Evolutionary conservation across 306 rosid species (phyloP).

Genomic region (Hylodesmum podocarpum): DNA sequence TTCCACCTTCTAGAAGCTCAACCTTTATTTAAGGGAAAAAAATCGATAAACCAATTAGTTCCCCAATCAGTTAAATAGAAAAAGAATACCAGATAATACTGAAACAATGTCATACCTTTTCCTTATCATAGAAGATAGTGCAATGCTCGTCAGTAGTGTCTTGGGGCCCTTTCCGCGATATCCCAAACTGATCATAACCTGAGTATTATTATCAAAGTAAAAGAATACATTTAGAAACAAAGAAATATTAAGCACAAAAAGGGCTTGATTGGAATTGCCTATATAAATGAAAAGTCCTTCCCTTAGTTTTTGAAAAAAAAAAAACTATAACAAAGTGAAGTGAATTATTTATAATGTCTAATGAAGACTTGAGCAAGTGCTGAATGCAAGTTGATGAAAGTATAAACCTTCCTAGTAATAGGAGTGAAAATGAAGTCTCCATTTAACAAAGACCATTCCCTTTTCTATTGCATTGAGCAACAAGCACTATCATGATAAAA

Average conservation of each 20-base stretch:
- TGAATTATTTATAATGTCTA: background rate
- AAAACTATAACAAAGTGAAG: background rate
- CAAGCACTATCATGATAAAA: background rate
- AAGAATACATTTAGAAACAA: constrained; percentile 26
- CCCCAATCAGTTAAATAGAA: background rate
- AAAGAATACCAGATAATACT: constrained; percentile 6
- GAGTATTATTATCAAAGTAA: constrained; percentile 11
- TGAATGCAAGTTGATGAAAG: background rate
- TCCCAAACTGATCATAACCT: constrained; percentile 96
- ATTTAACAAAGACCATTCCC: background rate
- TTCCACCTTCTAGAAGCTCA: constrained; percentile 94
- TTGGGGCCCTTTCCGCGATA: constrained; percentile 79
- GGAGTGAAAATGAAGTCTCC: constrained; percentile 5
- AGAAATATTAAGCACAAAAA: constrained; percentile 19
- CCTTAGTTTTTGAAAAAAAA: background rate
- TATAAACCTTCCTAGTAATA: background rate
- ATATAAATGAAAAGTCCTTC: background rate
- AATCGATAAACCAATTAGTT: background rate
- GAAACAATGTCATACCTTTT: constrained; percentile 55
- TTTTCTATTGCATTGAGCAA: constrained; percentile 8
- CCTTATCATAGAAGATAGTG: constrained; percentile 92
- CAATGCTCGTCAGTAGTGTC: constrained; percentile 88
- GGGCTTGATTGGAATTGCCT: background rate
- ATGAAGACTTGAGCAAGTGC: background rate
- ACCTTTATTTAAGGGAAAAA: constrained; percentile 55